A percentile compares a stretch with the other conserved stretches of the same genome.
Conservation (phyloP, 164 flowering plant species). For the Chloranthus sessilifolius region DNA sequence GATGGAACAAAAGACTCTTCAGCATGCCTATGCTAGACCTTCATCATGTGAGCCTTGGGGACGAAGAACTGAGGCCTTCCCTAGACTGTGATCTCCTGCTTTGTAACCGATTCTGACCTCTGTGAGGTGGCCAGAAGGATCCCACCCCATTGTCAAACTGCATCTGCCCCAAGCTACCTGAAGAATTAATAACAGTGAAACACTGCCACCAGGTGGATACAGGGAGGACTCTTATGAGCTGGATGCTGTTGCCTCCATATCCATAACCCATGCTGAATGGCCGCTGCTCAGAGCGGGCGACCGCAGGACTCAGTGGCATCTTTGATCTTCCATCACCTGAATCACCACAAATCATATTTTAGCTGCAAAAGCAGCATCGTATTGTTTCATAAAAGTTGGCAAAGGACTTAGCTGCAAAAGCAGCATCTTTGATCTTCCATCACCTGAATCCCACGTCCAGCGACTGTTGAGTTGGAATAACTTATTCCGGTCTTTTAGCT, state of each 20-base stretch:
- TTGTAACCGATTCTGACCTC: conserved; percentile 88
- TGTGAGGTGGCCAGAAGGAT: conserved; percentile 73
- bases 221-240: conserved; percentile 66
- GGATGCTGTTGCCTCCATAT: conserved; percentile 55
- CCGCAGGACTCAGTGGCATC: conserved; percentile 89
- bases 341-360: no score
- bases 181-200: conserved; percentile 82
- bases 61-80: conserved; percentile 81
- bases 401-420: no score
- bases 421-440: no score
- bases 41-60: conserved; percentile 64
- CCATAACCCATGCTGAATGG: conserved; percentile 56
- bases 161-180: conserved; percentile 89
- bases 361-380: no score
- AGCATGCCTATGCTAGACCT: conserved; percentile 32
- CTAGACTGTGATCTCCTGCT: conserved; percentile 97
- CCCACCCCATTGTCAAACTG: conserved; percentile 61
- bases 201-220: conserved; percentile 59
- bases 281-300: conserved; percentile 44
- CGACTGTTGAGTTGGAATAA: no score
- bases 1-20: no score
- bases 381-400: no score
- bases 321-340: conserved; percentile 83
- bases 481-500: no score
- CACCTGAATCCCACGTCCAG: no score